Conservation (phyloP, 441 rosid genomes). For the Lepidium campestre region DNA sequence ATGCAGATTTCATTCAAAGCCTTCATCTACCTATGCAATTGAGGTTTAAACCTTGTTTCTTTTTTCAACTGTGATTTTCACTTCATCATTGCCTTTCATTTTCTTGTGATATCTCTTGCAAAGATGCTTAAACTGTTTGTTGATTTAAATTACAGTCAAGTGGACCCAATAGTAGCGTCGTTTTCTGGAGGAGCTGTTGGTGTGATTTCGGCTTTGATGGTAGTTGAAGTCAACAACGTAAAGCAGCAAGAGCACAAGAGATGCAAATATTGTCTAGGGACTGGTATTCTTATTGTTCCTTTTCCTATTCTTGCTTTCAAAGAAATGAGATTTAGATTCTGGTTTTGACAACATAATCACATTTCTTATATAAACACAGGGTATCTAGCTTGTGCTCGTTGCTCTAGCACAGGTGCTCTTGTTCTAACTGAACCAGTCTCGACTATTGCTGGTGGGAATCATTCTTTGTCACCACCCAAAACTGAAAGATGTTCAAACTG, state of each 20-base stretch:
- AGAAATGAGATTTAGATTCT: neutral
- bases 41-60: constrained; percentile 42
- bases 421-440: constrained; percentile 68
- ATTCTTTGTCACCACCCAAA: constrained; percentile 52
- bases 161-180: constrained; percentile 98
- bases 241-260: constrained; percentile 91
- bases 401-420: constrained; percentile 79
- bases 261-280: constrained; percentile 98
- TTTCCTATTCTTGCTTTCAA: neutral
- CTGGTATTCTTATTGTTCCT: constrained; percentile 43
- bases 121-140: neutral
- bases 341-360: neutral
- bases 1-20: constrained; percentile 72
- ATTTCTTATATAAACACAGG: constrained; percentile 40
- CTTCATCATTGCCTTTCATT: neutral
- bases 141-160: constrained; percentile 47
- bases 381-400: constrained; percentile 96
- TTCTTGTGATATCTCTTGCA: neutral
- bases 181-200: constrained; percentile 99
- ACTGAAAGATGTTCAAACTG: constrained; percentile 94
- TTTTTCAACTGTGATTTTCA: neutral
- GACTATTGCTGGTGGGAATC: constrained; percentile 41
- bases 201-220: constrained; percentile 95
- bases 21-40: constrained; percentile 88
- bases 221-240: constrained; percentile 93